Evolutionary conservation across 2,329 filamentous ascomycete species (phyloP).

Genomic region (Calycina marina): DNA sequence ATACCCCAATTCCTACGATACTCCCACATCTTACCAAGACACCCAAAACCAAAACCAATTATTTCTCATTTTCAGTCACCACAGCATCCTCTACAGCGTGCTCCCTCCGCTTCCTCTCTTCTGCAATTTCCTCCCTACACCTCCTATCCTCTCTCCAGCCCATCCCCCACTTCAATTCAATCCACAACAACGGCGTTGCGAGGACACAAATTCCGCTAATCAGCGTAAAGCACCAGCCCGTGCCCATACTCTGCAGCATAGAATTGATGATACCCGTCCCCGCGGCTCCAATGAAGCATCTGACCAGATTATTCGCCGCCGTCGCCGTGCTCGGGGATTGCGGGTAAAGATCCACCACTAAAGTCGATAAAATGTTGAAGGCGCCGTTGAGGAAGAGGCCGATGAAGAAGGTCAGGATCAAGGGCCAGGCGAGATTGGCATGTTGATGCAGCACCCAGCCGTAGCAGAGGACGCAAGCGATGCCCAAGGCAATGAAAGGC

Average conservation of each 20-base stretch:
- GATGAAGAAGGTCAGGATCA: constrained; percentile 41
- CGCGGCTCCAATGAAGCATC: constrained; percentile 45
- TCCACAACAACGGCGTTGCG: constrained; percentile 32
- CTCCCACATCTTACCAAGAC: too few species aligned
- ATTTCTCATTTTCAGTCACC: not conserved
- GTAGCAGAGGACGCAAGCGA: constrained; percentile 37
- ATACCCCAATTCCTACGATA: too few species aligned
- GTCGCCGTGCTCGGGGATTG: constrained; percentile 45
- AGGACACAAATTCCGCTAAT: constrained; percentile 35
- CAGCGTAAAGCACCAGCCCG: constrained; percentile 49
- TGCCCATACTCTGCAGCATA: constrained; percentile 41
- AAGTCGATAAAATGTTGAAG: constrained; percentile 47
- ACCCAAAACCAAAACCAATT: too few species aligned
- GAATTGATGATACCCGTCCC: constrained; percentile 43
- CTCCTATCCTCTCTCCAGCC: constrained; percentile 36
- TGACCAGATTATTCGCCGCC: constrained; percentile 47
- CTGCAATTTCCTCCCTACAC: constrained; percentile 25
- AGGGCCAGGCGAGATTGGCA: constrained; percentile 36
- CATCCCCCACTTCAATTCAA: constrained; percentile 34
- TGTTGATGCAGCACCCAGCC: constrained; percentile 41
- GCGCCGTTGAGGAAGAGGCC: constrained; percentile 43
- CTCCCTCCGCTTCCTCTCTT: constrained; percentile 17
- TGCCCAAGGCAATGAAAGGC: constrained; percentile 38
- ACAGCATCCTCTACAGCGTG: constrained; percentile 2
- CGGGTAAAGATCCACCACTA: constrained; percentile 50